These are phyloP conservation scores for Triadica sebifera DNA, from an alignment of 345 rosid genomes.

Conservation along the genomic window DNA sequence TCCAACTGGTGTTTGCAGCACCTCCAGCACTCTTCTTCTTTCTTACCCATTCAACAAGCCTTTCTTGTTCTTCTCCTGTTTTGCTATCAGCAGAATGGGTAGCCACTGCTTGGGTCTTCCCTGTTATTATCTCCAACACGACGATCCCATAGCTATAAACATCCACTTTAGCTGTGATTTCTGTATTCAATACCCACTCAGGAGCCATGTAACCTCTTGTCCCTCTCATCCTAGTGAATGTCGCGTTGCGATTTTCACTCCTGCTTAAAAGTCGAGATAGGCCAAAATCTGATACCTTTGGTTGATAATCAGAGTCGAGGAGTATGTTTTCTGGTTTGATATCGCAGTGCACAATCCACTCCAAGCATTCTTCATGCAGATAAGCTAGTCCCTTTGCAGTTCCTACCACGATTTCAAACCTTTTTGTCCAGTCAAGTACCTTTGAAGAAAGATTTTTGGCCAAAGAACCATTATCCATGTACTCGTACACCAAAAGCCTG, in stretches of 20 bases:
- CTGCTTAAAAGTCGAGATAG: slow-evolving; percentile 14
- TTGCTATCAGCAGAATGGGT: too few relatives aligned
- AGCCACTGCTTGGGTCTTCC: slow-evolving; percentile 14
- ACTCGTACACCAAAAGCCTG: slow-evolving; percentile 26
- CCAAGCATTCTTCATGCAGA: slow-evolving; percentile 24
- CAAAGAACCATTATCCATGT: slow-evolving; percentile 20
- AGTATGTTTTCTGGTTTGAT: slow-evolving; percentile 23
- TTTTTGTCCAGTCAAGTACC: slow-evolving; percentile 13
- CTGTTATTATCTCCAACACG: slow-evolving; percentile 39
- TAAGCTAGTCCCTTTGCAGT: slow-evolving; percentile 23
- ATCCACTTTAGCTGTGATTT: slow-evolving; percentile 37
- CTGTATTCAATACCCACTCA: slow-evolving; percentile 26
- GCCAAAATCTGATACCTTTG: slow-evolving; percentile 22
- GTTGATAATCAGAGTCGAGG: slow-evolving; percentile 4
- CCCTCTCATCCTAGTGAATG: slow-evolving; percentile 26
- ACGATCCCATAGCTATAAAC: slow-evolving; percentile 46
- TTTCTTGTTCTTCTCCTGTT: too few relatives aligned
- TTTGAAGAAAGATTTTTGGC: slow-evolving; percentile 11
- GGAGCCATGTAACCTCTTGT: slow-evolving; percentile 39
- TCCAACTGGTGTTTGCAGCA: too few relatives aligned
- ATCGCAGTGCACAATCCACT: slow-evolving; percentile 26
- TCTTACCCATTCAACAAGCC: too few relatives aligned
- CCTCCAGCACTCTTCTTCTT: too few relatives aligned
- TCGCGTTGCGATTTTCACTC: not conserved
- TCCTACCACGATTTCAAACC: slow-evolving; percentile 5